Evolutionary conservation across 371 early-diverging fungal species (phyloP).

Genomic region (Mucor irregularis): DNA sequence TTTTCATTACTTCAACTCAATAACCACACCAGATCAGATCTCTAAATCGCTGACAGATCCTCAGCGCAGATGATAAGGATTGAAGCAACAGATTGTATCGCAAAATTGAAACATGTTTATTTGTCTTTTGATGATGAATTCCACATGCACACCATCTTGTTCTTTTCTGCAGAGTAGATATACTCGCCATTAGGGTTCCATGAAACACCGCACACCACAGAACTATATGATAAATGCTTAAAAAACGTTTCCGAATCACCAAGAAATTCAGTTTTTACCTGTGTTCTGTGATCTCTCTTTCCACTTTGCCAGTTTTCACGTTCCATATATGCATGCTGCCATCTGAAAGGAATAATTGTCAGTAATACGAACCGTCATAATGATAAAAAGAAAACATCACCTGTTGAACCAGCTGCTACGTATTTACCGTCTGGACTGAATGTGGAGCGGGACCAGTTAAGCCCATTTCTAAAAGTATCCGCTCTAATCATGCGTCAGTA

Average conservation of each 20-base stretch:
- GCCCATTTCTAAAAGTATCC: conserved; percentile 75
- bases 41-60: no score
- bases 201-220: conserved; percentile 58
- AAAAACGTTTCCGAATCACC: background rate
- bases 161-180: conserved; percentile 75
- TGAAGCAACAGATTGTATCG: no score
- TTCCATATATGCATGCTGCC: conserved; percentile 83
- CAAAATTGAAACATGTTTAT: no score
- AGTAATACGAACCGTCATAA: background rate
- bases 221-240: conserved; percentile 28
- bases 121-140: conserved; percentile 11
- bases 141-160: conserved; percentile 68
- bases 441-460: conserved; percentile 88
- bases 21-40: no score
- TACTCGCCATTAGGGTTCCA: conserved; percentile 64
- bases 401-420: conserved; percentile 78
- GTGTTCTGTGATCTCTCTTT: conserved; percentile 53
- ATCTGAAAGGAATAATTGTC: conserved; percentile 35
- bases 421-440: conserved; percentile 89
- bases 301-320: conserved; percentile 49
- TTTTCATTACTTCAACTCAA: no score
- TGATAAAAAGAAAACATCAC: conserved; percentile 28
- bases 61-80: no score
- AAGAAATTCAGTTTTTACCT: conserved; percentile 42
- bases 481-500: conserved; percentile 55